Evolutionary conservation across 1,284 basidiomycete species (phyloP).

Genomic region (Porodaedalea pini): DNA sequence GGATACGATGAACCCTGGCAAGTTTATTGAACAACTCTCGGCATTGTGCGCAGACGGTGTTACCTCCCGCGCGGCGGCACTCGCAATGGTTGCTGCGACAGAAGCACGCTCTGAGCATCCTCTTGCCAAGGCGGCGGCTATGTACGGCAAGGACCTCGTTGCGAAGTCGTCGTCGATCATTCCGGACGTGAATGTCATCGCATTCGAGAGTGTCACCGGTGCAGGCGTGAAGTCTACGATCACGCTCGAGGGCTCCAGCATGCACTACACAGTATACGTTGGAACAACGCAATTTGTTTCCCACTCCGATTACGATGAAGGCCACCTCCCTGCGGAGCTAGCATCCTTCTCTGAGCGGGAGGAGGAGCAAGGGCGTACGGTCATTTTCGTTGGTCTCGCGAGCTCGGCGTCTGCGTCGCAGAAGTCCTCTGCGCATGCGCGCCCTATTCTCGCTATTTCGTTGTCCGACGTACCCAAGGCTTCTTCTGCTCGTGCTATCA

Average conservation of each 20-base stretch:
- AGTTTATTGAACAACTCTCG: slow-evolving; percentile 39
- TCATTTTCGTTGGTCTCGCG: slow-evolving; percentile 77
- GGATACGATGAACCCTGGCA: slow-evolving; percentile 1
- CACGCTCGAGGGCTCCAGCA: slow-evolving; percentile 36
- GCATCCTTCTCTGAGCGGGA: too few species aligned
- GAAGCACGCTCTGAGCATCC: slow-evolving; percentile 96
- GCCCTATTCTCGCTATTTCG: slow-evolving; percentile 50
- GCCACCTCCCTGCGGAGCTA: too few species aligned
- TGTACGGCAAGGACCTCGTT: slow-evolving; percentile 72
- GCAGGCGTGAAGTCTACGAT: slow-evolving; percentile 80
- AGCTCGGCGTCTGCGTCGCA: slow-evolving; percentile 25
- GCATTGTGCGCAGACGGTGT: slow-evolving; percentile 57
- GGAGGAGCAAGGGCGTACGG: slow-evolving; percentile 67
- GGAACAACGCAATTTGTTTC: slow-evolving; percentile 74
- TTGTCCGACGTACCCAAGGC: slow-evolving; percentile 82
- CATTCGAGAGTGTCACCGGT: slow-evolving; percentile 87
- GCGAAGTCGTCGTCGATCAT: slow-evolving; percentile 38
- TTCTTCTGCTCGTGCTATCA: slow-evolving; percentile 77
- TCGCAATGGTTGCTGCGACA: slow-evolving; percentile 80
- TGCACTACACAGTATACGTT: slow-evolving; percentile 59
- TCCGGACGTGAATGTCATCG: slow-evolving; percentile 44
- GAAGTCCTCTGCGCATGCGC: slow-evolving; percentile 29
- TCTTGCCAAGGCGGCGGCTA: slow-evolving; percentile 86
- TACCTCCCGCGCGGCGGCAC: slow-evolving; percentile 58
- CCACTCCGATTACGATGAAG: slow-evolving; percentile 38